Evolutionary conservation across 441 rosid species (phyloP).

Genomic region (Dalechampia spathulata): DNA sequence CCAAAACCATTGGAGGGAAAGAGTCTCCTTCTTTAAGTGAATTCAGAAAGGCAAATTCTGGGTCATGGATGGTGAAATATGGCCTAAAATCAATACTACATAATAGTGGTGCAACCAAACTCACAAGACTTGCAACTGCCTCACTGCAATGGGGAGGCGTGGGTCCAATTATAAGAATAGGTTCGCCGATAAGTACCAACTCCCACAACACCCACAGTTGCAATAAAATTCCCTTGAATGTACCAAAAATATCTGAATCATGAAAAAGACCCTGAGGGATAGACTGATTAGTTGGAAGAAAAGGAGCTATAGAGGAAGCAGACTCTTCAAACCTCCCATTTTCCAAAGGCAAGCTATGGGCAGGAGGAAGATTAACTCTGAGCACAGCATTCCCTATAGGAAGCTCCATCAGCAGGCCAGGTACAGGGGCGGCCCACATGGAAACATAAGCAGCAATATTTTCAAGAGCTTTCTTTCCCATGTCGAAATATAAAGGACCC

Average conservation of each 20-base stretch:
- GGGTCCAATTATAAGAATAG: conserved; percentile 87
- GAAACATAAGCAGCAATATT: conserved; percentile 88
- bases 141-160: conserved; percentile 97
- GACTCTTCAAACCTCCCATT: conserved; percentile 63
- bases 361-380: conserved; percentile 84
- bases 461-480: conserved; percentile 79
- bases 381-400: conserved; percentile 85
- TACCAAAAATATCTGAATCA: conserved; percentile 85
- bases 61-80: conserved; percentile 94
- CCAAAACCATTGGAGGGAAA: conserved; percentile 91
- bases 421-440: conserved; percentile 78
- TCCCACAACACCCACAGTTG: conserved; percentile 98
- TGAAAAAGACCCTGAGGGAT: conserved; percentile 96
- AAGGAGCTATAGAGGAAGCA: conserved; percentile 86
- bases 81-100: conserved; percentile 97
- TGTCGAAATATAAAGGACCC: conserved; percentile 89
- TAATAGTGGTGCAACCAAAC: conserved; percentile 82
- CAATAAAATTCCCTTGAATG: conserved; percentile 69
- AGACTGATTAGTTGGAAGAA: conserved; percentile 86
- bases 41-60: conserved; percentile 64
- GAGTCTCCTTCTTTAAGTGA: conserved; percentile 61
- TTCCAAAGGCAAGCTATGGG: conserved; percentile 79
- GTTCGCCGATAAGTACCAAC: conserved; percentile 87
- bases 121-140: conserved; percentile 95
- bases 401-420: conserved; percentile 88